Percentiles rank a stretch among this genome's conserved stretches.
These are phyloP conservation scores for Nakaseomyces glabratus DNA, from an alignment of 1,139 yeast species.

Conservation along the genomic window DNA sequence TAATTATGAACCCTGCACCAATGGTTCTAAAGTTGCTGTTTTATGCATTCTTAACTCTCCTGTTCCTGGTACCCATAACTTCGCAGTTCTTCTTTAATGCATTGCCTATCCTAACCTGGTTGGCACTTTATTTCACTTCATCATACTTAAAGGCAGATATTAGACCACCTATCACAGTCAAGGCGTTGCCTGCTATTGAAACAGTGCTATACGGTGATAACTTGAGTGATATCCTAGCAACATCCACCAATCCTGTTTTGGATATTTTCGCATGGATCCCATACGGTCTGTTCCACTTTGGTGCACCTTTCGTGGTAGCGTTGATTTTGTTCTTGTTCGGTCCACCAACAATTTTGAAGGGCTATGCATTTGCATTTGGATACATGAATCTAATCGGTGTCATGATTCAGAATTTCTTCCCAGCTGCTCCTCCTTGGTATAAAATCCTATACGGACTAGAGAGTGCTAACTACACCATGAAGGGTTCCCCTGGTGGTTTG, in stretches of 20 bases:
- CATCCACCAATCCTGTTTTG: slow-evolving; percentile 54
- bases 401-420: slow-evolving; percentile 67
- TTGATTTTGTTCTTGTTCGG: slow-evolving; percentile 73
- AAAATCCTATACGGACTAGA: slow-evolving; percentile 74
- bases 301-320: slow-evolving; percentile 84
- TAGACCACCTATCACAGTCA: slow-evolving; percentile 86
- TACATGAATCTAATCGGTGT: slow-evolving; percentile 90
- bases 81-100: slow-evolving; percentile 82
- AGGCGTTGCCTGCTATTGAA: slow-evolving; percentile 88
- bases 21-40: slow-evolving; percentile 27
- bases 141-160: slow-evolving; percentile 66
- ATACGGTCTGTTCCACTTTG: slow-evolving; percentile 83
- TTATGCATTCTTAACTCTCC: slow-evolving; percentile 22
- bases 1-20: slow-evolving; percentile 32
- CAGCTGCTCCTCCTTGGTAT: slow-evolving; percentile 99
- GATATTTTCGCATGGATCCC: slow-evolving; percentile 95
- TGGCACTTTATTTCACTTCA: slow-evolving; percentile 72
- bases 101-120: slow-evolving; percentile 82
- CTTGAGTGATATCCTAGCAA: slow-evolving; percentile 75
- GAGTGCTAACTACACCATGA: slow-evolving; percentile 88
- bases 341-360: slow-evolving; percentile 82
- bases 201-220: slow-evolving; percentile 92
- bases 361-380: slow-evolving; percentile 95
- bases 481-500: slow-evolving; percentile 94
- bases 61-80: slow-evolving; percentile 63